Conservation (phyloP, 2,329 filamentous ascomycete species). For the Alternaria hordeiaustralica region DNA sequence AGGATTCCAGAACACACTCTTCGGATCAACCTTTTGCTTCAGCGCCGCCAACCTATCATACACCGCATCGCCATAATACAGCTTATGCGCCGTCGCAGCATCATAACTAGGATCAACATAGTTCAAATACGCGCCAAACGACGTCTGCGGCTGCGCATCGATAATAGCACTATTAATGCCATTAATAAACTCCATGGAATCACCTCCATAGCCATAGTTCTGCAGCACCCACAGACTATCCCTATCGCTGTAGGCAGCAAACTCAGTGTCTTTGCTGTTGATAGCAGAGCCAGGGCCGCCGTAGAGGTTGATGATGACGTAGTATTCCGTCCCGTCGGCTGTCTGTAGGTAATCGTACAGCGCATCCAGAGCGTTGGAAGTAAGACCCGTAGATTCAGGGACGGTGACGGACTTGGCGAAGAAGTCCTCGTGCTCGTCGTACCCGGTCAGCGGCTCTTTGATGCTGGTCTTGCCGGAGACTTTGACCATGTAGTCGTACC, state of each 20-base stretch:
- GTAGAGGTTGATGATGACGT: constrained; percentile 50
- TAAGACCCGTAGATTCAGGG: constrained; percentile 44
- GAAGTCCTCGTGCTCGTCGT: constrained; percentile 49
- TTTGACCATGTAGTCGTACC: constrained; percentile 53
- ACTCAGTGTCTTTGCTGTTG: constrained; percentile 42
- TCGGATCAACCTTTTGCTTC: constrained; percentile 52
- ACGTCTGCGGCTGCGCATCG: constrained; percentile 44
- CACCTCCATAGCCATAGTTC: constrained; percentile 40
- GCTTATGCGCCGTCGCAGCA: constrained; percentile 55
- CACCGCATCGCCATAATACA: constrained; percentile 56
- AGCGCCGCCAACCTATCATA: constrained; percentile 45
- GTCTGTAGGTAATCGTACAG: constrained; percentile 44
- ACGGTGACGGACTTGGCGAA: constrained; percentile 52
- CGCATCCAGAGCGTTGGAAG: constrained; percentile 29
- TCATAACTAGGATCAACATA: constrained; percentile 60
- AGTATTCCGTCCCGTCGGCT: constrained; percentile 33
- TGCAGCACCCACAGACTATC: constrained; percentile 48
- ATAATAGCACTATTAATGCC: constrained; percentile 52
- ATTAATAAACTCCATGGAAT: constrained; percentile 48
- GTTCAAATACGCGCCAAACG: constrained; percentile 61
- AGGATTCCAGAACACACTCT: constrained; percentile 48
- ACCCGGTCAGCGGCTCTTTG: constrained; percentile 40
- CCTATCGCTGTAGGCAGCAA: constrained; percentile 47
- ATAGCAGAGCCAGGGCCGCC: constrained; percentile 47
- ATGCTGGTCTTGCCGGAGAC: constrained; percentile 40